Base-by-base conservation (phyloP, 371 early-diverging fungal genomes). In the Zychaea mexicana region DNA sequence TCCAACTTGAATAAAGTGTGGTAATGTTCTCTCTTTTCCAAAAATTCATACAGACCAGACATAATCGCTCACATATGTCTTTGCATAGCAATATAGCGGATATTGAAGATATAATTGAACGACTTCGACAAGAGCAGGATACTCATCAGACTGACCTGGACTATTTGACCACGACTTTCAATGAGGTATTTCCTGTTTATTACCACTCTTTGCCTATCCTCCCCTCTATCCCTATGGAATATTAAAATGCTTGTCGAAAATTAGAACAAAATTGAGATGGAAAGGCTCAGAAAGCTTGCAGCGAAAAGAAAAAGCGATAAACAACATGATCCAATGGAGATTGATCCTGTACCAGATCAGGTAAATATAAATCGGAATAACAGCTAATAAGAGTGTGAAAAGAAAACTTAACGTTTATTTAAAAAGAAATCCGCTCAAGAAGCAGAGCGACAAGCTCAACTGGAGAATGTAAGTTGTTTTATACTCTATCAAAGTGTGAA, bases 91-190 rank as follows among this genome's bases (percentile, higher is more conserved):
- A 54, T 54, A 6, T 54, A 22, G 13, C 33, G 1, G 32, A 54
- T 33, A 54, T 54, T 17, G 31, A 33, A 31, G 49, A 49, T 22
- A 49, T 49, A 6, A 49, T 49, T 49, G 49, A 49, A 24, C 49
- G 49, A 22, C 24, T 49, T 22, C 49, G 49, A 22, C 49, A 49
- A 49, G 49, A 49, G n/a, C 49, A 49, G n/a, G 49, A 49, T 49
- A 49, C 49, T 3, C 49, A 49, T 49, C 49, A 49, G 24, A 49
- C 22, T 22, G 49, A 49, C 24, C n/a, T 49, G 6, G 49, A 49
- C 24, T 49, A 49, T 24, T 49, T 49, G n/a, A 49, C 19, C n/a
- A 24, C 49, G n/a, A 49, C 49, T 24, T 49, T 22, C n/a, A 49
- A 24, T 13, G 49, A 49, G 13, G 49, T 49, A 49, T n/a, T n/a